Evolutionary conservation across 345 rosid species (phyloP), one percentile per base, ranked within the genome.

Genomic region (Angophora floribunda): DNA sequence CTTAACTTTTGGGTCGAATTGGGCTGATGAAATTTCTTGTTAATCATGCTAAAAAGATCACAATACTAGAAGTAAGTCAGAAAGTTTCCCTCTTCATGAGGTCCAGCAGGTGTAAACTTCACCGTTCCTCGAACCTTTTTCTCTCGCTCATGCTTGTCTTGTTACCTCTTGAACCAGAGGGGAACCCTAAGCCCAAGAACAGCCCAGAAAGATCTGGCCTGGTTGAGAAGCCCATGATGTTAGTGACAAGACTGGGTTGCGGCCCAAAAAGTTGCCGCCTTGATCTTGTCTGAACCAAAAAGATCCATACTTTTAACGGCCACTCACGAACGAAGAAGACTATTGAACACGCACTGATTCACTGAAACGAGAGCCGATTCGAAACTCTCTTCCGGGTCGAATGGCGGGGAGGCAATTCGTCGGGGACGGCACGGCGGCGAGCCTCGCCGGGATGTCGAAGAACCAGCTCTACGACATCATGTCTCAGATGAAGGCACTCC

Each of bases 381-480:
- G 82, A 75, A 19, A 22, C 49, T 17, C 82, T 75, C 82, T 41
- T 1, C 86, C 49, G 2, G 30, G 41, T 36, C 16, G 57, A 61
- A 97, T 97, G 99, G 95, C 98, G 92, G 95, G 94, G 91, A 95
- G 95, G 93, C 91, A 94, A 85, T 57, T 92, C 51, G 50, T 92
- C 93, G 98, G 97, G 79, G 99, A 96, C 6, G 96, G 95, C 8
- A 89, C 95, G 55, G 90, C 98, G 87, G 92, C 93, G 89, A 95
- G 92, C 92, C 91, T 97, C 36, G 96, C 99, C 88, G 98, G 98
- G 16, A 95, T 97, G 98, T 96, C 99, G 4, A 98, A 97, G 94
- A 97, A 92, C 91, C 97, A 97, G 91, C 99, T 96, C 79, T 95
- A 98, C 88, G 99, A 96, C 21, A 98, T 98, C 51, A 95, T 97